phyloP scores from a whole-genome alignment of 345 rosid species.

The Hibiscus trionum region DNA sequence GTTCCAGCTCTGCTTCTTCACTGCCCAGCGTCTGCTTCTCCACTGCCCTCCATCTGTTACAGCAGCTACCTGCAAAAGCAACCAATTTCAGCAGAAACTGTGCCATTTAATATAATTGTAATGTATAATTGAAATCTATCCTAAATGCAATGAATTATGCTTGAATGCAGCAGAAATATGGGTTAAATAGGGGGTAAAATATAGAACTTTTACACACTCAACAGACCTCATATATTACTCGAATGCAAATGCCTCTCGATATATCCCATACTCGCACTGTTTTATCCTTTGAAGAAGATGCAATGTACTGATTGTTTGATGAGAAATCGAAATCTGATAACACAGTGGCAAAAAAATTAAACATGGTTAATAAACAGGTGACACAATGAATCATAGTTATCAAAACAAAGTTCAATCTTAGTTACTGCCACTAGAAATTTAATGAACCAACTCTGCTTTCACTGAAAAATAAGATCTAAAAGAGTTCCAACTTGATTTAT shows the following conservation, averaged over 20 bases:
- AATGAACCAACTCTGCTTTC: neutral
- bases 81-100: too few species aligned
- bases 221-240: constrained; percentile 94
- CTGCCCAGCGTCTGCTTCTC: too few species aligned
- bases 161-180: too few species aligned
- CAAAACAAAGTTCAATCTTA: neutral
- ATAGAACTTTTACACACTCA: too few species aligned
- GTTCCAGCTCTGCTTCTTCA: too few species aligned
- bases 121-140: too few species aligned
- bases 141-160: too few species aligned
- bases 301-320: constrained; percentile 91
- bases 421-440: neutral
- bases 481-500: neutral
- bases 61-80: too few species aligned
- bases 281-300: constrained; percentile 87
- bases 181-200: too few species aligned
- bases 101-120: too few species aligned
- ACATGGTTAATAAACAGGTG: neutral
- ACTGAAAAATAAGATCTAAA: neutral
- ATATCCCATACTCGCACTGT: constrained; percentile 97
- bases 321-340: constrained; percentile 92
- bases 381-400: neutral
- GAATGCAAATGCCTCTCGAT: constrained; percentile 79
- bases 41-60: too few species aligned
- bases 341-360: constrained; percentile 15